A percentile compares a stretch with the other conserved stretches of the same genome.
Evolutionary conservation across 1,139 yeast genomes (phyloP).

Genomic region (Nakaseomyces sp.): DNA sequence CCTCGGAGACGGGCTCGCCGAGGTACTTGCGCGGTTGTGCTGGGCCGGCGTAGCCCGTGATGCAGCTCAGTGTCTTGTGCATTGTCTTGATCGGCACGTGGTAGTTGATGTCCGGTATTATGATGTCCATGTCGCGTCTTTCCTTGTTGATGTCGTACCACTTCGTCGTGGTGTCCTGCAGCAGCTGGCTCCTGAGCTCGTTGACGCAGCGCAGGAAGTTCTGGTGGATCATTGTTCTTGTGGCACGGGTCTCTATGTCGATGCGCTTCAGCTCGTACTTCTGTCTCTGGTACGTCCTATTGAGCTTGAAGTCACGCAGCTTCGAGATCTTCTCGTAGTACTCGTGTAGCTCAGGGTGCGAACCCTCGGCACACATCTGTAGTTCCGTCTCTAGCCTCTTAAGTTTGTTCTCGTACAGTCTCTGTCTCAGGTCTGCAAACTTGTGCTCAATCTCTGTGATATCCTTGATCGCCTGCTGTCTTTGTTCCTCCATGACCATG

Average conservation of each 20-base stretch:
- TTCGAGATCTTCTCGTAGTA: constrained; percentile 65
- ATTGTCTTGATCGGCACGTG: constrained; percentile 31
- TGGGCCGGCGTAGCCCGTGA: constrained; percentile 33
- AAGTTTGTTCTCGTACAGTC: constrained; percentile 64
- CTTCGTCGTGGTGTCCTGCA: constrained; percentile 66
- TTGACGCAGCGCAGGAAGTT: constrained; percentile 63
- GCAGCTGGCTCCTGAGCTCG: constrained; percentile 58
- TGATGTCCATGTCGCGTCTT: constrained; percentile 72
- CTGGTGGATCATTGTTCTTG: constrained; percentile 76
- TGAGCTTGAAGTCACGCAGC: constrained; percentile 59
- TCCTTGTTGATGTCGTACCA: constrained; percentile 94
- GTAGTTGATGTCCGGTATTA: constrained; percentile 42
- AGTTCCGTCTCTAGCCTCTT: constrained; percentile 70
- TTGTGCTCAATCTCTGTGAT: constrained; percentile 73
- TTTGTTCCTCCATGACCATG: constrained; percentile 33
- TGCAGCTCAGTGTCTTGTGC: constrained; percentile 30
- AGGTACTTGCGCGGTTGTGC: constrained; percentile 25
- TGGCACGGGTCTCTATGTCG: constrained; percentile 70
- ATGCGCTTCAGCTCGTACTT: constrained; percentile 69
- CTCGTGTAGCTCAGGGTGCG: constrained; percentile 73
- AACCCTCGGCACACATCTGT: constrained; percentile 78
- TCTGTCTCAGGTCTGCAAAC: constrained; percentile 79
- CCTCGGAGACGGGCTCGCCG: constrained; percentile 29
- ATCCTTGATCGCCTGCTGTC: constrained; percentile 42
- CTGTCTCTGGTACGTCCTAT: constrained; percentile 58